Evolutionary conservation across 495 filamentous ascomycete species (phyloP).

Genomic region (Hypoxylon subgilvum): DNA sequence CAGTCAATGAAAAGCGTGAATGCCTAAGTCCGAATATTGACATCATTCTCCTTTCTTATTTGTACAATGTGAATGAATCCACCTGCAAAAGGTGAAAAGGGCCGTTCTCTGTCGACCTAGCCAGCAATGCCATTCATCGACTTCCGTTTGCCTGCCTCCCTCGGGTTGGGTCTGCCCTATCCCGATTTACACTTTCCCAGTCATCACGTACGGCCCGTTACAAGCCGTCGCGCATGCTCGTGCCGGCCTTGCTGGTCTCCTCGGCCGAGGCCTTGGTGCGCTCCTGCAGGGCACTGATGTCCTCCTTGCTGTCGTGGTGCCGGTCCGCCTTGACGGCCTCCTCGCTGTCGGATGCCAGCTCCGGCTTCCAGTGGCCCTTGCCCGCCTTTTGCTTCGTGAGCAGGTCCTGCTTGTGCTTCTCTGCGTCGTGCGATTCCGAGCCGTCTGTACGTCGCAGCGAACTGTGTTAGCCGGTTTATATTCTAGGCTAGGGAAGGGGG

Average conservation of each 20-base stretch:
- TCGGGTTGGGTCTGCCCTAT: conserved; percentile 8
- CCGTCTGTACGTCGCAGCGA: conserved; percentile 25
- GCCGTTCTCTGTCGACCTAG: conserved; percentile 11
- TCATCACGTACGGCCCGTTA: too few species aligned
- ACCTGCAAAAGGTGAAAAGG: neutral
- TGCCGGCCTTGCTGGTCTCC: conserved; percentile 53
- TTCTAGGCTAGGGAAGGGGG: neutral
- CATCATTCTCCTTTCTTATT: conserved; percentile 15
- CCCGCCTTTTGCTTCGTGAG: conserved; percentile 74
- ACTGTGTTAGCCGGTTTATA: conserved; percentile 1
- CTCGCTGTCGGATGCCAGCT: conserved; percentile 81
- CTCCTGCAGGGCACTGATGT: conserved; percentile 55
- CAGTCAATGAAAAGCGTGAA: neutral
- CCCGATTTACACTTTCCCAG: conserved; percentile 24
- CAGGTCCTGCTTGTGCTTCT: conserved; percentile 74
- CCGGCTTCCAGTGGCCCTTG: conserved; percentile 79
- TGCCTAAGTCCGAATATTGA: neutral
- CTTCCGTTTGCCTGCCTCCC: neutral
- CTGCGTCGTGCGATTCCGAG: conserved; percentile 53
- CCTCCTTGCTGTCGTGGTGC: conserved; percentile 30
- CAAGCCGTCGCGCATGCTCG: conserved; percentile 54
- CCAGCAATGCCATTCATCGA: conserved; percentile 7
- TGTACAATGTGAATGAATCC: conserved; percentile 26
- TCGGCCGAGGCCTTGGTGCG: conserved; percentile 57
- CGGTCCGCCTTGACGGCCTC: conserved; percentile 68